These are phyloP conservation scores for Adenanthera pavonina DNA, from an alignment of 306 rosid species.

Conservation along the genomic window DNA sequence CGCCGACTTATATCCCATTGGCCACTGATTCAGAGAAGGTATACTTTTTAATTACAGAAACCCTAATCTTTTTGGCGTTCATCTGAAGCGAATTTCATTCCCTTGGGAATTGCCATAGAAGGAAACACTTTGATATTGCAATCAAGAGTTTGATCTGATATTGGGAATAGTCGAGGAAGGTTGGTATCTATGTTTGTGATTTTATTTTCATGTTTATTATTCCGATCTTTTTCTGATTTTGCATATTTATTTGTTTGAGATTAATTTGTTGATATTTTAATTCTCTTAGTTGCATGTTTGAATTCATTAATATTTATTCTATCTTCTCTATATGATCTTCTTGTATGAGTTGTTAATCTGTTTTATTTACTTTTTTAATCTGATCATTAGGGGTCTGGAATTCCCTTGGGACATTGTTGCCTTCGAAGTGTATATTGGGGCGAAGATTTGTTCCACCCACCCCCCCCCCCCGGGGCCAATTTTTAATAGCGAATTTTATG, in stretches of 20 bases:
- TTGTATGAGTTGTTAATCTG: not conserved
- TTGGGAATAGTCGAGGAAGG: not conserved
- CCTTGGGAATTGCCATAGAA: not conserved
- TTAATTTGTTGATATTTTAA: not conserved
- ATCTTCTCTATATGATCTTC: not conserved
- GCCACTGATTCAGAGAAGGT: not conserved
- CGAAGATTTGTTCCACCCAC: not conserved
- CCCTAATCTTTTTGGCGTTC: not conserved
- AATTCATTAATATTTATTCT: not conserved
- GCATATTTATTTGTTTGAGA: not conserved
- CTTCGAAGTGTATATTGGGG: not conserved
- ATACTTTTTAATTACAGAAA: slow-evolving; percentile 10
- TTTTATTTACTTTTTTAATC: not conserved
- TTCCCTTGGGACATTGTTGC: not conserved
- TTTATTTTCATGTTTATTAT: not conserved
- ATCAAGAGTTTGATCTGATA: slow-evolving; percentile 2
- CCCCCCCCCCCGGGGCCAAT: too few relatives aligned
- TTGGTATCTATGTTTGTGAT: not conserved
- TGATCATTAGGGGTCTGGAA: not conserved
- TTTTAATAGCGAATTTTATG: not conserved
- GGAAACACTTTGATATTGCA: not conserved
- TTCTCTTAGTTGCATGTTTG: not conserved
- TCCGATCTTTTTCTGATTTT: not conserved
- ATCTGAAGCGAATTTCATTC: not conserved
- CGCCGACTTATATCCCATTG: not conserved